Evolutionary conservation across 352 stramenopile species (phyloP), one percentile per base, ranked within the genome.

Genomic region (Globisporangium nunn): DNA sequence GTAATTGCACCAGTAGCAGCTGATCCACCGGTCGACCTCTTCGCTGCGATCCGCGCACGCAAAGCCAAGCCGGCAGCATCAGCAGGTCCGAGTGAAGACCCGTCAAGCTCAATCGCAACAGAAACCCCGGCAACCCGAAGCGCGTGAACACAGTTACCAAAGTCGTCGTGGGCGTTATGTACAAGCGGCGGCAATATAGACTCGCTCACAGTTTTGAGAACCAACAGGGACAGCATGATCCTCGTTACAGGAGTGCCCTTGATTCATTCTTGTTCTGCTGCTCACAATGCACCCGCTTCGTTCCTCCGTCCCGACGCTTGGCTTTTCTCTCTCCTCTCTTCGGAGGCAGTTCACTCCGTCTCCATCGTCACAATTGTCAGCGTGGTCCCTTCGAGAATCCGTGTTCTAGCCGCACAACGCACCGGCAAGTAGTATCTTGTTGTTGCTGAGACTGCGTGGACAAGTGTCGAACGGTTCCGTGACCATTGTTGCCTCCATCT

Each of bases 11-110:
- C 17, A 66, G 66, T 29, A 15, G 23, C 40, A 48, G 8, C 31
- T 14, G 50, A 58, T n/a, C 14, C 47, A 37, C 68, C 76, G 17
- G 47, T 75, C 28, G 70, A 85, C 40, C 60, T 91, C 12, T 71
- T 91, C 47, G 75, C 78, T n/a, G 74, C 75, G 30, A 91, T 91
- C 61, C 74, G 78, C 59, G 71, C 72, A 23, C 74, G 72, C 6
- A 75, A 78, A 52, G 29, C 50, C 41, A 56, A 54, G 44, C 6
- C 23, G 37, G 30, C 62, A 30, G 46, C 52, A 14, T 7, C 41
- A 14, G 1, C 52, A 18, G 56, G 35, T 35, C 31, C 39, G 15
- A 46, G 15, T 37, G 12, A 23, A 12, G 37, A 43, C 37, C 2
- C 35, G 14, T 3, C 35, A 14, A 12, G 12, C 35, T 6, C 17